A percentile compares a stretch with the other conserved stretches of the same genome.
Conservation (phyloP, 331 rosid genomes). For the Saraca asoca region DNA sequence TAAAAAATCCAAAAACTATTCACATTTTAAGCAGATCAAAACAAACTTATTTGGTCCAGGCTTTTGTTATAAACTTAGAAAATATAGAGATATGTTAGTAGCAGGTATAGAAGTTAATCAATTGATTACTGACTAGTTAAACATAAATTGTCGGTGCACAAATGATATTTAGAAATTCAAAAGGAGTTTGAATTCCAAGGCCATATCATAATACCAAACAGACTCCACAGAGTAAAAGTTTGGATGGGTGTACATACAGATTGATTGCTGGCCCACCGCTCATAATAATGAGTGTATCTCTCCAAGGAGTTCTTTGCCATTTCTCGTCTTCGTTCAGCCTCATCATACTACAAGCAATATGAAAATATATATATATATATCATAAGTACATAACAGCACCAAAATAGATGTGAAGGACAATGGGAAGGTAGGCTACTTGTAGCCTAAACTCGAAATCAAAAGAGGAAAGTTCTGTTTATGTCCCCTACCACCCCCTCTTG, state of each 20-base stretch:
- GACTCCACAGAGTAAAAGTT: constrained; percentile 19
- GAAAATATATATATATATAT: constrained; percentile 19
- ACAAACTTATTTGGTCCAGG: no score
- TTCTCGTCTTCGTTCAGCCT: constrained; percentile 54
- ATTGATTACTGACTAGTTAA: background rate
- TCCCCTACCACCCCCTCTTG: constrained; percentile 76
- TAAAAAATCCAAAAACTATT: no score
- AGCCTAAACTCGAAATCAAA: constrained; percentile 29
- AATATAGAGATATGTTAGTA: no score
- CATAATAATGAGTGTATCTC: constrained; percentile 72
- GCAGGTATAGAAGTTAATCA: no score
- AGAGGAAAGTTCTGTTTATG: background rate
- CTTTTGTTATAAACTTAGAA: no score
- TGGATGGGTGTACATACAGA: constrained; percentile 40
- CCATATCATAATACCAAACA: constrained; percentile 2
- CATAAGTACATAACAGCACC: constrained; percentile 17
- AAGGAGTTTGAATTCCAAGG: background rate
- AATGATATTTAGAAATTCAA: constrained; percentile 20
- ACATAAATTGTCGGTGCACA: background rate
- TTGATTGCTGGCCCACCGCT: constrained; percentile 83
- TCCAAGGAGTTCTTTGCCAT: constrained; percentile 61
- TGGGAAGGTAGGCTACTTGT: constrained; percentile 2
- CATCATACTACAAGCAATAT: constrained; percentile 48
- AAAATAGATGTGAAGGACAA: background rate
- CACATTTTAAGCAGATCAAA: no score